A percentile compares a stretch with the other conserved stretches of the same genome.
Evolutionary conservation across 2,329 filamentous ascomycete genomes (phyloP).

Genomic region (Colletotrichum gloeosporioides): DNA sequence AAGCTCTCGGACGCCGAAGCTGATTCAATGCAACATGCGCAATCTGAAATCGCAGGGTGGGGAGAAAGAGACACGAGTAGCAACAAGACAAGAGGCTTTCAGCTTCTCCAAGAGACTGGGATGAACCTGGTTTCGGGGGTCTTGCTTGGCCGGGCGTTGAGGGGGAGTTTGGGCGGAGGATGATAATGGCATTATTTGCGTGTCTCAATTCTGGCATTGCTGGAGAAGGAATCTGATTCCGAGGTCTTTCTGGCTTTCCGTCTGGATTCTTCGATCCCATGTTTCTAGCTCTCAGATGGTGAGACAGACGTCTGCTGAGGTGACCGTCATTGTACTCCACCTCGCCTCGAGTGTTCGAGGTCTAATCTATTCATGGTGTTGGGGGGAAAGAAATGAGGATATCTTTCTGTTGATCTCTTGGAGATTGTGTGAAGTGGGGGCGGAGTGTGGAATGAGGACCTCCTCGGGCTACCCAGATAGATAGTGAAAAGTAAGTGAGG

Average conservation of each 20-base stretch:
- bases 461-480: neutral
- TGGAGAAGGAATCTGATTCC: neutral
- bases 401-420: neutral
- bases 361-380: neutral
- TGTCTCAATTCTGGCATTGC: neutral
- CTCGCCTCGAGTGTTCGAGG: neutral
- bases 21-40: conserved; percentile 4
- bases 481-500: neutral
- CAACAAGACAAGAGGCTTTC: neutral
- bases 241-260: neutral
- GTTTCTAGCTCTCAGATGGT: conserved; percentile 15
- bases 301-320: conserved; percentile 4
- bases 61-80: neutral
- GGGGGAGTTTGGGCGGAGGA: neutral
- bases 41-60: neutral
- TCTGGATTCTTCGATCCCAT: neutral
- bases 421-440: neutral
- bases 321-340: neutral
- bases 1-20: neutral
- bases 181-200: conserved; percentile 17
- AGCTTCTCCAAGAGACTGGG: neutral
- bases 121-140: neutral
- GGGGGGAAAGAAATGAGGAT: neutral
- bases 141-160: neutral
- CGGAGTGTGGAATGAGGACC: neutral